phyloP scores from a whole-genome alignment of 129 eudicot species.

The Calendula officinalis region DNA sequence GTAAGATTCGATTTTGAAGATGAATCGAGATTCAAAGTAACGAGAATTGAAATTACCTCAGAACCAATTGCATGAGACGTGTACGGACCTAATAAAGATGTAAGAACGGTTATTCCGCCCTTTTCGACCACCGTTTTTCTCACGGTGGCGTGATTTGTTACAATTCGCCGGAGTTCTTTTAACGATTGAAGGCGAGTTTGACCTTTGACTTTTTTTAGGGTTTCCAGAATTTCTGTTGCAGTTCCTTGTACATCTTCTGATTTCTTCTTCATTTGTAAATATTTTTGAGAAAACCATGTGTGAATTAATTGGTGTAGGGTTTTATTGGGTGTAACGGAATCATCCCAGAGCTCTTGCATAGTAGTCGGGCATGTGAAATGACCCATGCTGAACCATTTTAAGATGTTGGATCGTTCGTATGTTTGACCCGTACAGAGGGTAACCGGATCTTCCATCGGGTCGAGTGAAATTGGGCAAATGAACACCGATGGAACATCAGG shows the following conservation, averaged over 20 bases:
- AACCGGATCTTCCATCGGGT: constrained; percentile 60
- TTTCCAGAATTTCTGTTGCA: constrained; percentile 35
- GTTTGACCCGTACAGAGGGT: constrained; percentile 68
- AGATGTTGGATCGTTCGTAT: constrained; percentile 49
- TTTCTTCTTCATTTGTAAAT: constrained; percentile 47
- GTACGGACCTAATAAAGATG: constrained; percentile 44
- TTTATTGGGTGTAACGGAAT: constrained; percentile 48
- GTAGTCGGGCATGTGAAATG: constrained; percentile 65
- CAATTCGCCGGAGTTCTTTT: constrained; percentile 40
- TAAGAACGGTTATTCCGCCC: constrained; percentile 38
- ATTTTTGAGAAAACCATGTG: constrained; percentile 55
- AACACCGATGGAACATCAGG: constrained; percentile 57
- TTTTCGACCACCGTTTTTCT: constrained; percentile 37
- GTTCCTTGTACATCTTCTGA: constrained; percentile 53
- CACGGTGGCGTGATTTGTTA: constrained; percentile 28
- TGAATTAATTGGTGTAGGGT: constrained; percentile 46
- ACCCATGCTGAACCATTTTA: constrained; percentile 59
- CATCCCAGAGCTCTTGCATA: constrained; percentile 74
- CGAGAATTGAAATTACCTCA: constrained; percentile 49
- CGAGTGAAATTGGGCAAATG: constrained; percentile 61
- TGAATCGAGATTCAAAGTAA: constrained; percentile 37
- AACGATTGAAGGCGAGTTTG: constrained; percentile 48
- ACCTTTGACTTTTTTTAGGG: constrained; percentile 46
- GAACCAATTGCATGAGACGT: constrained; percentile 57
- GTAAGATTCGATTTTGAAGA: constrained; percentile 32